Evolutionary conservation across 306 rosid species (phyloP), one percentile per base, ranked within the genome.

Genomic region (Lupinus albus): DNA sequence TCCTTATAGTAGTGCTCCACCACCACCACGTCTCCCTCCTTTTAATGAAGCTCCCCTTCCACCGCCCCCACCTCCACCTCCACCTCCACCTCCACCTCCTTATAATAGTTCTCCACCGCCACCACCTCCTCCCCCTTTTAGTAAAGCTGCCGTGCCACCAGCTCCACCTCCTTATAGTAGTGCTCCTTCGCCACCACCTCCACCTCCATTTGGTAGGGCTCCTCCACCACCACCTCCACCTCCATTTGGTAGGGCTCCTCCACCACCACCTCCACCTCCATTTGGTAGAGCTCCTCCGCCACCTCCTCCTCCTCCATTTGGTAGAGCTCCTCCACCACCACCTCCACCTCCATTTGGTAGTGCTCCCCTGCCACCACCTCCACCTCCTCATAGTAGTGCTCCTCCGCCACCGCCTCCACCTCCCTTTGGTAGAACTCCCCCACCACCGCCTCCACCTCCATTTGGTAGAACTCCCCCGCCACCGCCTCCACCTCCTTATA

Each of bases 151-250:
- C 0, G 4, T 3, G 4, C 4, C 30, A 25, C 30, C 30, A 4
- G 4, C 30, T 25, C 30, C 30, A 25, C 30, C 30, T 25, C 30
- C 30, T 25, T 25, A 1, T 3, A 25, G 30, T 25, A 25, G 4
- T 1, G 30, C 30, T 25, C 0, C 30, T 2, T 4, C 30, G 4
- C 30, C 30, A 3, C 30, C 30, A 25, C 30, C 30, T 2, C 30
- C 30, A 25, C 30, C 30, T 25, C 30, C 30, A 1, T 25, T 1
- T 25, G 2, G 4, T 3, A 25, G 30, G 0, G 64, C 48, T 2
- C 82, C 83, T 3, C 61, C 81, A 0, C 91, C 86, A 0, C 85
- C 83, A 1, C 89, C 93, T 2, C 83, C 84, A 32, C 80, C 81
- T 49, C 73, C 79, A 16, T 55, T 32, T 39, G 35, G 16, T 46